Evolutionary conservation across 108 stramenopile genomes (phyloP).

Genomic region (Skeletonema menzelii): DNA sequence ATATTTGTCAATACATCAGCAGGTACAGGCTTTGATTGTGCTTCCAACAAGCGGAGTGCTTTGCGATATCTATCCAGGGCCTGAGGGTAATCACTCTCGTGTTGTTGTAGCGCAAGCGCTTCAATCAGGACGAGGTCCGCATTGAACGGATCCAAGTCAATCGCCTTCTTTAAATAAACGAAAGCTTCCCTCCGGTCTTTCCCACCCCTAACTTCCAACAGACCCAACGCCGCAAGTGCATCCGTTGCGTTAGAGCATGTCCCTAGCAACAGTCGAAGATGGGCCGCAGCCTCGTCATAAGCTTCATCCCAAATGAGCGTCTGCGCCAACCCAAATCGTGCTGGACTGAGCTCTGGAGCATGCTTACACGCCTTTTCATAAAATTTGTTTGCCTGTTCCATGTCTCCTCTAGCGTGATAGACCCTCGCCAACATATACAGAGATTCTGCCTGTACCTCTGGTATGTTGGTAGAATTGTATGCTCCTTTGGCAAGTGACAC

Average conservation of each 20-base stretch:
- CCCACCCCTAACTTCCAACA: conserved; percentile 72
- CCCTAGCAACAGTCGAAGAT: conserved; percentile 63
- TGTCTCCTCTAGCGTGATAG: conserved; percentile 77
- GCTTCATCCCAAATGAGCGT: conserved; percentile 68
- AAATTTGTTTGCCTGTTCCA: conserved; percentile 74
- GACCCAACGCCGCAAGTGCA: conserved; percentile 74
- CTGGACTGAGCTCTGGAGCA: conserved; percentile 71
- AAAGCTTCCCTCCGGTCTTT: conserved; percentile 69
- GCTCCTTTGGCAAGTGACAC: conserved; percentile 86
- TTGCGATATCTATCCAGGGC: conserved; percentile 78
- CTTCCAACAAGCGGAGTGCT: conserved; percentile 70
- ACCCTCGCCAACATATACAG: conserved; percentile 89
- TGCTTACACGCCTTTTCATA: conserved; percentile 79
- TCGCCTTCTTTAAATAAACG: conserved; percentile 73
- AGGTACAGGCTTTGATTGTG: conserved; percentile 51
- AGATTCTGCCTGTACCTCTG: conserved; percentile 89
- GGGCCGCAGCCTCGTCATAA: conserved; percentile 61
- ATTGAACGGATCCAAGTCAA: conserved; percentile 86
- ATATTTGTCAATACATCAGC: conserved; percentile 75
- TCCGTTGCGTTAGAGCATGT: conserved; percentile 80
- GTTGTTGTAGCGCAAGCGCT: conserved; percentile 82
- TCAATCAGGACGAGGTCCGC: conserved; percentile 75
- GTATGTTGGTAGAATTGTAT: conserved; percentile 74
- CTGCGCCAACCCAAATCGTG: conserved; percentile 84
- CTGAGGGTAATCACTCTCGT: conserved; percentile 64